These are phyloP conservation scores for Boletus vermiculosoides DNA, from an alignment of 768 basidiomycete species.

Conservation along the genomic window DNA sequence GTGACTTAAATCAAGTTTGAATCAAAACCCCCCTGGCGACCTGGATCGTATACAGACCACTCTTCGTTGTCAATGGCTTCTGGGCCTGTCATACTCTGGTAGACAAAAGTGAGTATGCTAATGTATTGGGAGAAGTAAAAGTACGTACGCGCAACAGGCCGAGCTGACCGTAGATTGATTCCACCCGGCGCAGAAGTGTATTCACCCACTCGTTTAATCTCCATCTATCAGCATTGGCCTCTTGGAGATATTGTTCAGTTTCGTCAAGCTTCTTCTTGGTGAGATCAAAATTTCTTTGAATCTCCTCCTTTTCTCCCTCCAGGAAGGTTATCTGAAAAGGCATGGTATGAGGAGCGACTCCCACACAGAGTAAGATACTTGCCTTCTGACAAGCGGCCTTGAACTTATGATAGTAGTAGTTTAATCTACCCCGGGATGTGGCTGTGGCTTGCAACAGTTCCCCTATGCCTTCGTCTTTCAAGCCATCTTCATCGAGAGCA, in stretches of 20 bases:
- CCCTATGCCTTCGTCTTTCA: not conserved
- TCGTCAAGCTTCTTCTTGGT: slow-evolving; percentile 19
- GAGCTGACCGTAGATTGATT: slow-evolving; percentile 10
- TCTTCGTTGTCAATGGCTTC: slow-evolving; percentile 3
- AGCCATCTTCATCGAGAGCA: not conserved
- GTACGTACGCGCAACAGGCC: slow-evolving; percentile 12
- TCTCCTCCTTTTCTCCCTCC: slow-evolving; percentile 13
- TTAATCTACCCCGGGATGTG: slow-evolving; percentile 13
- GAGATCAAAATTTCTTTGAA: slow-evolving; percentile 15
- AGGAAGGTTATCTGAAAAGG: slow-evolving; percentile 14
- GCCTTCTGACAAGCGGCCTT: slow-evolving; percentile 11
- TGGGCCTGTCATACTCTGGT: slow-evolving; percentile 10
- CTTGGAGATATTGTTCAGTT: slow-evolving; percentile 16
- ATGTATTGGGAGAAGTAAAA: not conserved
- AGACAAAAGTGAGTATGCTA: not conserved
- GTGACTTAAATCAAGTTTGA: not conserved
- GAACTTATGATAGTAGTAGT: slow-evolving; percentile 14
- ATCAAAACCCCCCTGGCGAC: not conserved
- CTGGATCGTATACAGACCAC: not conserved
- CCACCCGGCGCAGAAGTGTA: slow-evolving; percentile 10
- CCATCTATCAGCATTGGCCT: slow-evolving; percentile 16
- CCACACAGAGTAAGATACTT: not conserved
- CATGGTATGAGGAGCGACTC: not conserved
- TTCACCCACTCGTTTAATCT: slow-evolving; percentile 12
- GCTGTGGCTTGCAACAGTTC: slow-evolving; percentile 19